Conservation (phyloP, 2,329 filamentous ascomycete genomes). For the Exophiala xenobiotica region DNA sequence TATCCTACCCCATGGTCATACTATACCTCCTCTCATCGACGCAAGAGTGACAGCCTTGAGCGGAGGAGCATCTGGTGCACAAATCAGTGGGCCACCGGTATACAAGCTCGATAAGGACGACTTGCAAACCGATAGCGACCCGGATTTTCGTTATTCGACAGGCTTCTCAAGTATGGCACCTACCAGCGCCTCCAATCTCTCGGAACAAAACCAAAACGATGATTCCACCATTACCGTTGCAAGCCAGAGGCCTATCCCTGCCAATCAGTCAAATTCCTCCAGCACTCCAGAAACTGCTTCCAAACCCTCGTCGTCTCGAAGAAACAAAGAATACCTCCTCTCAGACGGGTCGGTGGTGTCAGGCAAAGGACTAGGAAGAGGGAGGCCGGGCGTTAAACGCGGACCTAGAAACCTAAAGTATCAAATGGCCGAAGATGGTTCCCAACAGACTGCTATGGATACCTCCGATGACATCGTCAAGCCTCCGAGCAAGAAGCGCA, state of each 20-base stretch:
- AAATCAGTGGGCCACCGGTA: background rate
- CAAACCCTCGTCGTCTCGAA: background rate
- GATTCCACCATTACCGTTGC: constrained; percentile 4
- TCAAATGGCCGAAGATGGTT: constrained; percentile 1
- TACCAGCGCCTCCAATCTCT: constrained; percentile 1
- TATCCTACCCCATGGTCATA: constrained; percentile 18
- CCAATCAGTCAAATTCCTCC: background rate
- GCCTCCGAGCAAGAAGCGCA: constrained; percentile 19
- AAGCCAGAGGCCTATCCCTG: background rate
- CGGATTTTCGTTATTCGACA: constrained; percentile 12
- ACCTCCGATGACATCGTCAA: background rate
- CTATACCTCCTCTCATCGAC: constrained; percentile 7
- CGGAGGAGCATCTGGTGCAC: background rate
- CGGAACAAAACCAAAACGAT: constrained; percentile 4
- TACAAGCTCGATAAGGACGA: constrained; percentile 4
- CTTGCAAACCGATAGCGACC: constrained; percentile 15
- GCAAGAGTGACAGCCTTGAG: background rate
- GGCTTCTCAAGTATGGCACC: constrained; percentile 1
- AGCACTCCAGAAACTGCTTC: background rate
- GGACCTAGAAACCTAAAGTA: constrained; percentile 23
- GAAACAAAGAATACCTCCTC: constrained; percentile 27
- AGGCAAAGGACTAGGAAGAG: constrained; percentile 31
- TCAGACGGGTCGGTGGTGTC: constrained; percentile 27
- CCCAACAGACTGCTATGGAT: constrained; percentile 3
- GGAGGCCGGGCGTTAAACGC: constrained; percentile 32